A percentile compares a stretch with the other conserved stretches of the same genome.
Evolutionary conservation across 2,329 filamentous ascomycete genomes (phyloP).

Genomic region (Penicillium brevicompactum): DNA sequence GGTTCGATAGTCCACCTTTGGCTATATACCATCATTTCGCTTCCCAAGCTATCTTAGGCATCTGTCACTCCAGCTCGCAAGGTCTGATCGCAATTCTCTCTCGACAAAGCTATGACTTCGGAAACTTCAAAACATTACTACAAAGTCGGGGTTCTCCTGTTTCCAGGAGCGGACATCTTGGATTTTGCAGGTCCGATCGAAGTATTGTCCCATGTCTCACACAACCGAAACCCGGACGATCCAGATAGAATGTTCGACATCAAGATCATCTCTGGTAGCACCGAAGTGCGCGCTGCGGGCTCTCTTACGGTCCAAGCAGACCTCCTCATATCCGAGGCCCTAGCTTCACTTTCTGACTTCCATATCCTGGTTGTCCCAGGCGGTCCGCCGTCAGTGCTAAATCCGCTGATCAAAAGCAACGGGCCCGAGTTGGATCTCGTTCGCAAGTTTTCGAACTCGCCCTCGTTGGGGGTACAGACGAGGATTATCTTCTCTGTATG

Average conservation of each 20-base stretch:
- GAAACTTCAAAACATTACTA: conserved; percentile 22
- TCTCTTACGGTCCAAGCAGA: conserved; percentile 35
- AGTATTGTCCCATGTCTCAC: conserved; percentile 34
- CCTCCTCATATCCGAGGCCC: conserved; percentile 30
- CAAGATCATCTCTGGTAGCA: conserved; percentile 35
- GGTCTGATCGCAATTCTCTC: neutral
- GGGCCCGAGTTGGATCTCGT: conserved; percentile 25
- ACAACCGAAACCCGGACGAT: conserved; percentile 28
- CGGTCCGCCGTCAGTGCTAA: conserved; percentile 29
- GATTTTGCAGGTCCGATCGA: conserved; percentile 46
- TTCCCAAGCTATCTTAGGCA: neutral
- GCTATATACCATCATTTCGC: neutral
- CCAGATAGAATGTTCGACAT: conserved; percentile 34
- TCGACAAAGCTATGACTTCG: conserved; percentile 12
- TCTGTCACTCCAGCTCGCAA: neutral
- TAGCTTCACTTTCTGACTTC: conserved; percentile 31
- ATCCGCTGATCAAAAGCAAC: conserved; percentile 22
- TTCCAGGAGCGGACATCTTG: conserved; percentile 42
- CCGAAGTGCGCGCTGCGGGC: conserved; percentile 25
- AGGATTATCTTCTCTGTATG: conserved; percentile 44
- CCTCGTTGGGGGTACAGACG: conserved; percentile 23
- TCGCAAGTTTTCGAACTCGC: conserved; percentile 22
- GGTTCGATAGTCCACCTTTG: neutral
- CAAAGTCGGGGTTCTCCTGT: conserved; percentile 44
- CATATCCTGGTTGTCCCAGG: conserved; percentile 46